Base-by-base conservation (phyloP, 2,329 filamentous ascomycete genomes). In the Pseudogymnoascus sp. region DNA sequence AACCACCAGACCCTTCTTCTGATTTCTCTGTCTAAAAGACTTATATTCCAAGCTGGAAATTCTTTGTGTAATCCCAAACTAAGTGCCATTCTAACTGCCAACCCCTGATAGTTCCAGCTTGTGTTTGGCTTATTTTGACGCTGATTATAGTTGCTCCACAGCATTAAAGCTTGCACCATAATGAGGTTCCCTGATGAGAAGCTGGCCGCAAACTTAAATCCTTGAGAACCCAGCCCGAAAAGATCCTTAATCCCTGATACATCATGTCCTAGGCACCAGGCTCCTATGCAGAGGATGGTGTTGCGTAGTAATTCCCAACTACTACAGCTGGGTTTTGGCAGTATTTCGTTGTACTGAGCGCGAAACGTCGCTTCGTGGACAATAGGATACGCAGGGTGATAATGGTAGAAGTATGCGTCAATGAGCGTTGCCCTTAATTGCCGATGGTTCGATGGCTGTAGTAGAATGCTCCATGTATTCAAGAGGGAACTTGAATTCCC, bases 101-200 rank as follows among this genome's bases (percentile, higher is more conserved):
- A 74, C 1, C 79, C 79, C 21, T 79, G 72, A 45, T 78, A 78
- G 63, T 79, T 80, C 62, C 77, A 80, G 7, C 78, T 77, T 0
- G 77, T 80, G 63, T 81, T 80, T 11, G 78, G 78, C 18, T 78
- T 74, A 65, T 80, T 77, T 25, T 75, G 73, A 63, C 80, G 80
- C 64, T 81, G 79, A 9, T 78, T 71, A 64, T 79, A 77, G 40
- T 80, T 79, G 41, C 69, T 70, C 11, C 72, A 55, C 8, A 74
- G 63, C 5, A 71, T 62, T 11, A 74, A 63, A 3, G 72, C 70
- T 61, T 74, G 72, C 0, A 73, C 70, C 23, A 72, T 67, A 0
- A 70, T 70, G 5, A 74, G 61, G 52, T 74, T 74, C 18, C 70
- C 68, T n/a, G 71, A 68, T 6, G 69, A 69, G 7, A 72, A 45